Conservation (phyloP, 2,329 filamentous ascomycete species). For the Botrytis sinoallii region DNA sequence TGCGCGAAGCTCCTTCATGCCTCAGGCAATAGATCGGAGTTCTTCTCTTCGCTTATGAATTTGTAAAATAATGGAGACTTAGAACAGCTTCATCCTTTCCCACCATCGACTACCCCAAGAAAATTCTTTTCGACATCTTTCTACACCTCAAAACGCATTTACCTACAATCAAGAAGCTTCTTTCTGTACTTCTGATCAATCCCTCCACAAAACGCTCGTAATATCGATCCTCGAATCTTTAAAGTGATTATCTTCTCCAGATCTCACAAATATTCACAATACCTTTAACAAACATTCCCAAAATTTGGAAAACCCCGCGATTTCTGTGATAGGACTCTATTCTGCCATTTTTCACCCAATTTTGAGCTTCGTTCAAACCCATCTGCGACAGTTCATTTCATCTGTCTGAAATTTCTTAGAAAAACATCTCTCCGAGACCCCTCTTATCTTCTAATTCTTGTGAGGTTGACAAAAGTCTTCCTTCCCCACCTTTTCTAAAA, state of each 20-base stretch:
- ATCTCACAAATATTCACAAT: neutral
- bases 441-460: constrained; percentile 22
- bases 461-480: constrained; percentile 28
- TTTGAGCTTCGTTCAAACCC: constrained; percentile 7
- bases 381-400: constrained; percentile 23
- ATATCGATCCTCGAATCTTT: constrained; percentile 2
- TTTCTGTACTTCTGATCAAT: constrained; percentile 25
- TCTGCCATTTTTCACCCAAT: constrained; percentile 1
- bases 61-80: constrained; percentile 13
- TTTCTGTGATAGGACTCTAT: constrained; percentile 35
- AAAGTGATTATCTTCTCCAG: neutral
- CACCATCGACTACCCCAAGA: constrained; percentile 8
- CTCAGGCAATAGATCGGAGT: neutral
- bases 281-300: constrained; percentile 13
- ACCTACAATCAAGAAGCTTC: constrained; percentile 11
- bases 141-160: constrained; percentile 1
- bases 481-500: constrained; percentile 27
- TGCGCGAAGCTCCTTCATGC: neutral
- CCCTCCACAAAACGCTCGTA: constrained; percentile 18
- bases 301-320: constrained; percentile 29
- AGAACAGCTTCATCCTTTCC: constrained; percentile 8
- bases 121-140: constrained; percentile 13
- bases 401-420: neutral
- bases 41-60: constrained; percentile 13
- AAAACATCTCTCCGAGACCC: constrained; percentile 7